Evolutionary conservation across 2,329 filamentous ascomycete genomes (phyloP), one percentile per base, ranked within the genome.

Genomic region (Fusarium sp.): DNA sequence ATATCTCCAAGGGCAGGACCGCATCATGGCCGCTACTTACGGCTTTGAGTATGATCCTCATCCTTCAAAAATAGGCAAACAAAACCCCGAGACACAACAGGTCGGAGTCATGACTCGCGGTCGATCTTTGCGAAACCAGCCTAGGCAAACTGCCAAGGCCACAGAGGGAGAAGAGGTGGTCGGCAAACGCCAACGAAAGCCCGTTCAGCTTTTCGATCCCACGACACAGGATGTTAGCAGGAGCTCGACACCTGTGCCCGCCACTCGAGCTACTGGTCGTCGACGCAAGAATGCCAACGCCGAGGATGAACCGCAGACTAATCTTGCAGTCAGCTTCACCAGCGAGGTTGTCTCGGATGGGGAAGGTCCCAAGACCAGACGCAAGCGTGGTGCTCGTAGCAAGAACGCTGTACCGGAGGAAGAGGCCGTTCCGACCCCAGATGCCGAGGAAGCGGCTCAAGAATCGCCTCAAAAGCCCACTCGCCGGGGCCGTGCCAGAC

Each of bases 11-110:
- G 76, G 82, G 56, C 86, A 91, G 75, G 88, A 90, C 78, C 82
- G 82, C 59, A 81, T 89, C 66, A 87, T 88, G 83, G 88, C 89
- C 10, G 83, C 86, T 65, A 83, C 85, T 3, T 91, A 90, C 73
- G 85, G 86, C 18, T 90, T 90, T 71, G 86, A 89, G 64, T 88
- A 90, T 70, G 88, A 90, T 70, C 82, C 85, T 12, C 85, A 88
- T 54, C 83, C 85, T 4, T 84, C 84, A 64, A 87, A 87, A 77
- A 82, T 90, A 63, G 88, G 88, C 22, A 82, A 82, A 38, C 89
- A 91, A 74, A 87, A 90, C 63, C 87, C 88, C 1, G 80, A 86
- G 38, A 83, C 82, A 12, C 88, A 90, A 70, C 80, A 81, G 34
- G 76, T 75, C 24, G 87, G 87, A 27, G 81, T 85, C 62, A 83